These are phyloP conservation scores for Radiomyces spectabilis DNA, from an alignment of 192 early-diverging fungal genomes.

Conservation along the genomic window DNA sequence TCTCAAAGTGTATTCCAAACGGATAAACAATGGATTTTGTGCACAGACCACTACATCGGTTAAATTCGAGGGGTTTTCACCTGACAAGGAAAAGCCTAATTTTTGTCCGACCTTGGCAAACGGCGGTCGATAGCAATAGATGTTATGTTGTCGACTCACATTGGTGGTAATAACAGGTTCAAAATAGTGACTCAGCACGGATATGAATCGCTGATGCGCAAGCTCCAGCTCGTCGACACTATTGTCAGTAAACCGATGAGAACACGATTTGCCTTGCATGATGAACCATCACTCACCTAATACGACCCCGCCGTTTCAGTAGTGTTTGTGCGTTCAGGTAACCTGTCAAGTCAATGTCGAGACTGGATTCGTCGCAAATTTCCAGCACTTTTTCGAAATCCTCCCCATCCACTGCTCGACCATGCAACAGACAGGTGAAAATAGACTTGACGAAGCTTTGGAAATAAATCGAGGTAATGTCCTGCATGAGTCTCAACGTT, in stretches of 20 bases:
- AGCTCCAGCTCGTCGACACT: constrained; percentile 31
- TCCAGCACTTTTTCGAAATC: constrained; percentile 43
- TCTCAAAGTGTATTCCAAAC: constrained; percentile 57
- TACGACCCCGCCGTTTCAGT: constrained; percentile 25
- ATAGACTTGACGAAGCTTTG: constrained; percentile 46
- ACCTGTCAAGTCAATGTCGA: constrained; percentile 52
- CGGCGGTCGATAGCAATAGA: constrained; percentile 59
- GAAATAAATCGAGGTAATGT: constrained; percentile 39
- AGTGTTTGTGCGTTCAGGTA: constrained; percentile 45
- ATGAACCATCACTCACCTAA: constrained; percentile 33
- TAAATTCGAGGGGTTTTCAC: constrained; percentile 29
- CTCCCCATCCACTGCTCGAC: constrained; percentile 28
- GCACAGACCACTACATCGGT: constrained; percentile 48
- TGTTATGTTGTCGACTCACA: constrained; percentile 33
- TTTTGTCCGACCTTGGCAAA: constrained; percentile 29
- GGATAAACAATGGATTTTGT: constrained; percentile 62
- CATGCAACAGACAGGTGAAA: constrained; percentile 44
- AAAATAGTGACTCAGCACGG: constrained; percentile 54
- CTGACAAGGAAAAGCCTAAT: constrained; percentile 11
- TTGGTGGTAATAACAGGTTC: constrained; percentile 38
- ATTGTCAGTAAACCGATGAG: background rate
- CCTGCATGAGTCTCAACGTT: constrained; percentile 23
- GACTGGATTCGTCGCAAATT: constrained; percentile 34
- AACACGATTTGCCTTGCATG: background rate
- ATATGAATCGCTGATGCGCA: constrained; percentile 41